These are phyloP conservation scores for Pseudocercospora musae DNA, from an alignment of 2,329 filamentous ascomycete species.

Conservation along the genomic window DNA sequence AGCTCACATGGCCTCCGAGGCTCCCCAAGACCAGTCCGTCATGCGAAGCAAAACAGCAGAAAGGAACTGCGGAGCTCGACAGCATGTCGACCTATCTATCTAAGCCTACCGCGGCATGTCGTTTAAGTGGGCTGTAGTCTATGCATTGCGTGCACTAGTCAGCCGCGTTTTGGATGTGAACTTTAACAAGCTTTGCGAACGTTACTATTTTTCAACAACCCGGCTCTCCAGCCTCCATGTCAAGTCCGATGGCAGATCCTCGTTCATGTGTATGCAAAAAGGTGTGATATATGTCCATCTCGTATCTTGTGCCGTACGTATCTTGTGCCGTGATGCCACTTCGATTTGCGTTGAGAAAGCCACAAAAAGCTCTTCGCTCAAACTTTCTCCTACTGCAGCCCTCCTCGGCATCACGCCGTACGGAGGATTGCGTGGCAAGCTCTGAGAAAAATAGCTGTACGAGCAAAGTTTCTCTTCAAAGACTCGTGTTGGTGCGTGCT, in stretches of 20 bases:
- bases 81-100: background rate
- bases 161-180: background rate
- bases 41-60: background rate
- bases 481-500: background rate
- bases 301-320: too few species aligned
- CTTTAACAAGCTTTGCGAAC: background rate
- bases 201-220: constrained; percentile 1
- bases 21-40: background rate
- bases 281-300: background rate
- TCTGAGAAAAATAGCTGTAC: background rate
- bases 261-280: too few species aligned
- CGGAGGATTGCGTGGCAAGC: background rate
- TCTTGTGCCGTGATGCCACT: background rate
- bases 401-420: too few species aligned
- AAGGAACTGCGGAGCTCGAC: background rate
- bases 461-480: background rate
- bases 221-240: background rate
- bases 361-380: background rate
- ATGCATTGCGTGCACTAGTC: background rate
- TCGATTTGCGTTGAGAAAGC: background rate
- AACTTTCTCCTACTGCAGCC: background rate
- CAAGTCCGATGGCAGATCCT: background rate
- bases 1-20: background rate
- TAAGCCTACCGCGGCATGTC: constrained; percentile 2
- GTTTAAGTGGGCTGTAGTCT: constrained; percentile 1